phyloP scores from a whole-genome alignment of 2,329 filamentous ascomycete species.

The Fusarium euwallaceae region DNA sequence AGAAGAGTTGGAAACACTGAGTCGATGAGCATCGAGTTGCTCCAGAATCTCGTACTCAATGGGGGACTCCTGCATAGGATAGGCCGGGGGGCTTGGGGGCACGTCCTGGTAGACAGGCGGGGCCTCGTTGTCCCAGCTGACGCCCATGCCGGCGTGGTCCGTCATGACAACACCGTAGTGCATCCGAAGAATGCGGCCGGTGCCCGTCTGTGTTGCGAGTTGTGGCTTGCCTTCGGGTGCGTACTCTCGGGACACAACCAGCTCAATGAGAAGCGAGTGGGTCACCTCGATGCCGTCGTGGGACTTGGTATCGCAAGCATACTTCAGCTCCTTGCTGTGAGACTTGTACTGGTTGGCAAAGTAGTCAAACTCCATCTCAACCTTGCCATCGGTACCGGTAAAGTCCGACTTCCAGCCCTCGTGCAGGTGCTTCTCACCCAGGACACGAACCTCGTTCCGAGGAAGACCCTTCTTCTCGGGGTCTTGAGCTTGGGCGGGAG shows the following conservation, averaged over 20 bases:
- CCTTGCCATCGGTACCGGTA: conserved; percentile 65
- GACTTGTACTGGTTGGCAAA: conserved; percentile 55
- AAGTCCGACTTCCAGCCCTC: conserved; percentile 88
- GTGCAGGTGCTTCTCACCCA: conserved; percentile 86
- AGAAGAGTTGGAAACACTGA: conserved; percentile 42
- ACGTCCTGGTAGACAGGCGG: conserved; percentile 96
- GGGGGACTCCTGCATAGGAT: conserved; percentile 58
- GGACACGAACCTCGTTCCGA: conserved; percentile 80
- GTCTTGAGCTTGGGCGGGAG: conserved; percentile 58
- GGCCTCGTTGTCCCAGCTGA: conserved; percentile 97
- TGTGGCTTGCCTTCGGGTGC: conserved; percentile 75
- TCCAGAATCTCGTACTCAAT: conserved; percentile 57
- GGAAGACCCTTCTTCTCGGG: conserved; percentile 72
- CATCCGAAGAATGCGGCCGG: conserved; percentile 91
- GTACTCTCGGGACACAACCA: conserved; percentile 95
- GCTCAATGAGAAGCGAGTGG: conserved; percentile 89
- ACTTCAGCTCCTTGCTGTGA: conserved; percentile 66
- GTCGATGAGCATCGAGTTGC: conserved; percentile 47
- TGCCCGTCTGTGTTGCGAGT: conserved; percentile 86
- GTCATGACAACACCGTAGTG: conserved; percentile 89
- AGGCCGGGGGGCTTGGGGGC: conserved; percentile 84
- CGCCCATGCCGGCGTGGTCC: conserved; percentile 86
- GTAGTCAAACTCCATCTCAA: conserved; percentile 85
- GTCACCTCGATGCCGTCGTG: conserved; percentile 81
- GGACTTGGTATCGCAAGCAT: conserved; percentile 83